phyloP scores from a whole-genome alignment of 2,329 filamentous ascomycete genomes.

The Trichophyton benhamiae region DNA sequence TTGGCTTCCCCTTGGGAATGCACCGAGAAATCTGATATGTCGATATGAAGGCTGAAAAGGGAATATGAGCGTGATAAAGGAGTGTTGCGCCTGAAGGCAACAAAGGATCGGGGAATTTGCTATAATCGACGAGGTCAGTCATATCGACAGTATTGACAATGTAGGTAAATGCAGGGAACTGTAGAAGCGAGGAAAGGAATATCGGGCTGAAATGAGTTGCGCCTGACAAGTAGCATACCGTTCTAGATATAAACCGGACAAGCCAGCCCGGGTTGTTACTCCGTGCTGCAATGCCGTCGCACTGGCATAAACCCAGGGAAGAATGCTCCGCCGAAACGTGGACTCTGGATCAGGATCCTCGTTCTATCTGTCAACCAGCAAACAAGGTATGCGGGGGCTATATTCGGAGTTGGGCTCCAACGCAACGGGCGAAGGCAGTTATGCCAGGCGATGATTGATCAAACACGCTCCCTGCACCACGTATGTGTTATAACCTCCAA shows the following conservation, averaged over 20 bases:
- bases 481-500: background rate
- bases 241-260: background rate
- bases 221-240: background rate
- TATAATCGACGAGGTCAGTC: background rate
- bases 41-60: conserved; percentile 1
- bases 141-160: background rate
- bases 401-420: background rate
- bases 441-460: background rate
- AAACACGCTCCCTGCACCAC: background rate
- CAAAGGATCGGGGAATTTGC: background rate
- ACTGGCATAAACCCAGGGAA: background rate
- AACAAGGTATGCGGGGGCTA: background rate
- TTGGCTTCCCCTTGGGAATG: background rate
- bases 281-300: background rate
- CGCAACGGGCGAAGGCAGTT: background rate
- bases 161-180: background rate
- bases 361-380: background rate
- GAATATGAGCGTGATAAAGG: background rate
- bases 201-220: background rate
- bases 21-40: background rate
- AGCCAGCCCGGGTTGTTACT: background rate
- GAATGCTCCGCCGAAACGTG: conserved; percentile 1
- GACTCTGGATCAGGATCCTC: background rate
- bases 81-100: background rate
- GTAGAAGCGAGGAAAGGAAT: background rate